Conservation (phyloP, 352 stramenopile genomes). For the Thalassiosira ordinaria region DNA sequence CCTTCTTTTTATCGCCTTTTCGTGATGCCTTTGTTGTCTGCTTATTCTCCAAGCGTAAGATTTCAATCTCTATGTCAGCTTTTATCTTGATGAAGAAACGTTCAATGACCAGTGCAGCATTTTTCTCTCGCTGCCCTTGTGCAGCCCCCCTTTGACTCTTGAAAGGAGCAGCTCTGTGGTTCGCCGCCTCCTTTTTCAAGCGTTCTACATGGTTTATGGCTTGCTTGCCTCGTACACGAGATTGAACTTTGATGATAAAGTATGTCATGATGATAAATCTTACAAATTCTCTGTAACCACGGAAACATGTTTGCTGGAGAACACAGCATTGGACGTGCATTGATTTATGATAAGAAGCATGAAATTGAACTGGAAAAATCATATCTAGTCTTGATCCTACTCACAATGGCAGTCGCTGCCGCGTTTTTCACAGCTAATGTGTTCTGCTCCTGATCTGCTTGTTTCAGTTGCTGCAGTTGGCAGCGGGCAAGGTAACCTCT, state of each 20-base stretch:
- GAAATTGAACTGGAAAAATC: too few species aligned
- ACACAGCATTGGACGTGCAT: constrained; percentile 13
- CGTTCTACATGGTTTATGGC: constrained; percentile 1
- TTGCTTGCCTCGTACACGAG: constrained; percentile 8
- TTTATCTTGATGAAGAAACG: constrained; percentile 56
- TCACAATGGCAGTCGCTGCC: constrained; percentile 26
- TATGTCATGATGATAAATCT: constrained; percentile 35
- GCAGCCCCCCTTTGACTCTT: background rate
- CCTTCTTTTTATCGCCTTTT: constrained; percentile 2
- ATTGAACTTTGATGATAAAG: constrained; percentile 38
- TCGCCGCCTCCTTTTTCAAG: background rate
- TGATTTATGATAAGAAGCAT: too few species aligned
- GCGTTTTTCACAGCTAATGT: background rate
- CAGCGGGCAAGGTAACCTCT: constrained; percentile 16
- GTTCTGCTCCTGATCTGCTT: background rate
- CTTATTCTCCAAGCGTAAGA: constrained; percentile 22
- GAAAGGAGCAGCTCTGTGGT: background rate
- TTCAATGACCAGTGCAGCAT: constrained; percentile 50
- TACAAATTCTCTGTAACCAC: constrained; percentile 36
- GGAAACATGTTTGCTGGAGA: constrained; percentile 32
- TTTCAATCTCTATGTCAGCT: constrained; percentile 56
- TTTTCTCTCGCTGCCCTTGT: constrained; percentile 23
- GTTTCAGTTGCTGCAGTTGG: constrained; percentile 3
- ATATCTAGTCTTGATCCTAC: background rate
- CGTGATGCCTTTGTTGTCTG: background rate